Conservation (phyloP, 129 eudicot genomes). For the Pulicaria dysenterica region DNA sequence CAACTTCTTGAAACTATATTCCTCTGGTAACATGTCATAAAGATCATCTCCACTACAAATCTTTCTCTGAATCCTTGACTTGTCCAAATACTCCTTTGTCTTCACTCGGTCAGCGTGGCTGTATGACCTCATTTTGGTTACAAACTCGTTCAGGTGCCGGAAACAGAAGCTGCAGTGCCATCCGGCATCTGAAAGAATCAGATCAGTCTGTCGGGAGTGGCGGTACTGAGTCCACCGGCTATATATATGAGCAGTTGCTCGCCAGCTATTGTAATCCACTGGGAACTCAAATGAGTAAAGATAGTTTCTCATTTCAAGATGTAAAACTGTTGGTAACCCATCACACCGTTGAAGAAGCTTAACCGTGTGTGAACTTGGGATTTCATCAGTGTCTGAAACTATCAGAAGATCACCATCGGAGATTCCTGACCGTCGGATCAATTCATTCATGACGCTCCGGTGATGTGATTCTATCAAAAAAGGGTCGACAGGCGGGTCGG, state of each 20-base stretch:
- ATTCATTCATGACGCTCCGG: slow-evolving; percentile 64
- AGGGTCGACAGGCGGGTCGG: slow-evolving; percentile 53
- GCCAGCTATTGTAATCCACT: slow-evolving; percentile 83
- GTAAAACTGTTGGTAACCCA: slow-evolving; percentile 63
- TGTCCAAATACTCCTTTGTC: slow-evolving; percentile 46
- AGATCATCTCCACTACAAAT: slow-evolving; percentile 82
- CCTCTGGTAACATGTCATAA: slow-evolving; percentile 88
- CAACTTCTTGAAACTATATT: slow-evolving; percentile 67
- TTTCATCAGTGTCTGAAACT: slow-evolving; percentile 85
- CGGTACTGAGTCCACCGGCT: slow-evolving; percentile 58
- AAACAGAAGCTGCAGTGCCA: slow-evolving; percentile 99
- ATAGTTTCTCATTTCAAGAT: slow-evolving; percentile 76
- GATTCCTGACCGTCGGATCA: slow-evolving; percentile 66
- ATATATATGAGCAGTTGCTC: slow-evolving; percentile 68
- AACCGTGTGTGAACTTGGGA: slow-evolving; percentile 87
- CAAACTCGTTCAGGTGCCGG: slow-evolving; percentile 58
- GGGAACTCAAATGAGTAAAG: slow-evolving; percentile 94
- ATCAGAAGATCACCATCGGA: slow-evolving; percentile 69
- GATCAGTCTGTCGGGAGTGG: slow-evolving; percentile 67
- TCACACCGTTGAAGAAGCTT: slow-evolving; percentile 75
- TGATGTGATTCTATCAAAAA: slow-evolving; percentile 65
- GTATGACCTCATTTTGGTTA: slow-evolving; percentile 86
- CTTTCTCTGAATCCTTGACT: slow-evolving; percentile 63
- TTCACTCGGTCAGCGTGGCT: slow-evolving; percentile 89
- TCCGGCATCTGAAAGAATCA: slow-evolving; percentile 80